phyloP scores from a whole-genome alignment of 2,329 filamentous ascomycete genomes.

The Sporothrix euskadiensis region DNA sequence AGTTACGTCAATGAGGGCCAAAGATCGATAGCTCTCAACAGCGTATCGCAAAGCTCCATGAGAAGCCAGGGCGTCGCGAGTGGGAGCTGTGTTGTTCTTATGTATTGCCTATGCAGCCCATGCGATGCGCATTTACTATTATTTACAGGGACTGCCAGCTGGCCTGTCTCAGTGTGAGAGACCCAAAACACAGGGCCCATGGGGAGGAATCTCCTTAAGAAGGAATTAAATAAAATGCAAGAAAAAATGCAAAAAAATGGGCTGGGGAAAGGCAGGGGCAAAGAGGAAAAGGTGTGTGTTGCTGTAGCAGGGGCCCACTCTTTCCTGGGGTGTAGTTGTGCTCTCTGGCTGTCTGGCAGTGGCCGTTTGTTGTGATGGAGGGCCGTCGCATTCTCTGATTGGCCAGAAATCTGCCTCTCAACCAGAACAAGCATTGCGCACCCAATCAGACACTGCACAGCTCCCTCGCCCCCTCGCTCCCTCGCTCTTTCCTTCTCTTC shows the following conservation, averaged over 20 bases:
- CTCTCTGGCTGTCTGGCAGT: background rate
- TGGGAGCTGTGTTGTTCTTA: conserved; percentile 30
- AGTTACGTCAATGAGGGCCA: conserved; percentile 18
- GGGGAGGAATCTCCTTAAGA: background rate
- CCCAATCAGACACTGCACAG: conserved; percentile 25
- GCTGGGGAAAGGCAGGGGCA: conserved; percentile 4
- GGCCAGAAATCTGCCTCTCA: background rate
- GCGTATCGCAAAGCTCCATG: conserved; percentile 20
- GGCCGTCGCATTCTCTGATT: conserved; percentile 23
- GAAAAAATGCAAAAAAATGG: background rate
- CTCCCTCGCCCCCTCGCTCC: conserved; percentile 8
- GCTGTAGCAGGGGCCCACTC: conserved; percentile 20
- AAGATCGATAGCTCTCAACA: conserved; percentile 11
- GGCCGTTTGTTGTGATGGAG: conserved; percentile 19
- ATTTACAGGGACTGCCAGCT: background rate
- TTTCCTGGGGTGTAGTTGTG: conserved; percentile 6
- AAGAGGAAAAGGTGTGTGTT: background rate
- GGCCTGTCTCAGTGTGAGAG: background rate
- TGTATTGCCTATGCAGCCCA: background rate
- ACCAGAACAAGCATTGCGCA: conserved; percentile 12
- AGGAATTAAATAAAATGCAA: background rate
- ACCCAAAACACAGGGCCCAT: background rate
- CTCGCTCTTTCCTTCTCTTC: background rate
- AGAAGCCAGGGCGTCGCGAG: conserved; percentile 23
- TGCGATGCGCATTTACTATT: background rate